Conservation (phyloP, 169 alveolate species). For the Cryptosporidium xiaoi region DNA sequence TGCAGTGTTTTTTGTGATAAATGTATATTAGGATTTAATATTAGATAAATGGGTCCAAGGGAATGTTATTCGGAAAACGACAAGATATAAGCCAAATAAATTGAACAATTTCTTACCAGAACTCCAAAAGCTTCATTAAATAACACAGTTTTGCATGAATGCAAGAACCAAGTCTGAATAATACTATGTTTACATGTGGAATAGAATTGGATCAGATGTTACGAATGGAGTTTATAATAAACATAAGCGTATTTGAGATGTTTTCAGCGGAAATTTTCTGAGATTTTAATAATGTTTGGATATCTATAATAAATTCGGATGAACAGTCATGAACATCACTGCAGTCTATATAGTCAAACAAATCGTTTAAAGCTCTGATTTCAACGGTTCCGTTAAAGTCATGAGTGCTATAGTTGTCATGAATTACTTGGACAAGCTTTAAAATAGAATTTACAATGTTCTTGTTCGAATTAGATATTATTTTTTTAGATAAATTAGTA, state of each 20-base stretch:
- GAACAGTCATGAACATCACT: too few species aligned
- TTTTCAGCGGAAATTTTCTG: slow-evolving; percentile 20
- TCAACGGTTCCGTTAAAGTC: slow-evolving; percentile 36
- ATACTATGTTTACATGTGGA: too few species aligned
- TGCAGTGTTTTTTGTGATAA: too few species aligned
- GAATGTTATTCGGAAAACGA: too few species aligned
- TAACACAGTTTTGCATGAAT: too few species aligned
- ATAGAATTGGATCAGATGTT: too few species aligned
- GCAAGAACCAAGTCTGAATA: too few species aligned
- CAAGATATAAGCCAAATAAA: too few species aligned
- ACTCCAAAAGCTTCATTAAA: too few species aligned
- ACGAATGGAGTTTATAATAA: neutral
- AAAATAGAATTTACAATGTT: slow-evolving; percentile 1
- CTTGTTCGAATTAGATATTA: neutral
- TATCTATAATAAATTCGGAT: neutral
- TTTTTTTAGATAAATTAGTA: slow-evolving; percentile 40
- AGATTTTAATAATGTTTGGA: neutral
- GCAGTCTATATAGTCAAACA: neutral
- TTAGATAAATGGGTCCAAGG: too few species aligned
- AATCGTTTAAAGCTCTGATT: neutral
- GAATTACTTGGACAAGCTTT: neutral
- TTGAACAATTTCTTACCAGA: too few species aligned
- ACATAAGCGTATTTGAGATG: neutral
- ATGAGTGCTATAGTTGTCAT: neutral
- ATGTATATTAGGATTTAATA: too few species aligned